These are phyloP conservation scores for Podila horticola DNA, from an alignment of 192 early-diverging fungal genomes.

Conservation along the genomic window DNA sequence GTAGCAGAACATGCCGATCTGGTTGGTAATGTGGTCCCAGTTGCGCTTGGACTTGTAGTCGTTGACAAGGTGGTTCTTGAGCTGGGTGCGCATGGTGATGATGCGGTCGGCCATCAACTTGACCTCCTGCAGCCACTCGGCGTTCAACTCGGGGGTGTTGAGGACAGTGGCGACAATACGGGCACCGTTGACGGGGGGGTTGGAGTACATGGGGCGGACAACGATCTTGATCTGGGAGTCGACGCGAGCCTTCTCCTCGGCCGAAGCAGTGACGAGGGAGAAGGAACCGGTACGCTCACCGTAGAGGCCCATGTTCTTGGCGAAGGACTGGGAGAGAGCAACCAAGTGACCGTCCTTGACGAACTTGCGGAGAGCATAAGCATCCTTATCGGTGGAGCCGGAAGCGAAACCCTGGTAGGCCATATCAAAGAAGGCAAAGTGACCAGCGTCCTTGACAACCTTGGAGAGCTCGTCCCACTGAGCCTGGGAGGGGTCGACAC, in stretches of 20 bases:
- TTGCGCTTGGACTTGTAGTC: constrained; percentile 78
- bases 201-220: constrained; percentile 98
- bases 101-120: constrained; percentile 98
- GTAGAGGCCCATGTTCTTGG: constrained; percentile 99
- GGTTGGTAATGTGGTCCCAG: constrained; percentile 95
- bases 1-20: constrained; percentile 99
- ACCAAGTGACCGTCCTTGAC: constrained; percentile 81
- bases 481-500: constrained; percentile 93
- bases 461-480: constrained; percentile 93
- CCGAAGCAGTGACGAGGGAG: constrained; percentile 78
- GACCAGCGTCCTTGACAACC: constrained; percentile 78
- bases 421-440: constrained; percentile 98
- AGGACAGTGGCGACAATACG: constrained; percentile 93
- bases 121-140: constrained; percentile 93
- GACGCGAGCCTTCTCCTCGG: constrained; percentile 82
- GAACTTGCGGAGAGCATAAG: constrained; percentile 94
- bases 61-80: constrained; percentile 83
- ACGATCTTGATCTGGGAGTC: constrained; percentile 96
- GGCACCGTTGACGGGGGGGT: constrained; percentile 96
- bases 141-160: constrained; percentile 72
- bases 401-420: constrained; percentile 99
- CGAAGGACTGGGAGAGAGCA: constrained; percentile 93
- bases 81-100: constrained; percentile 87
- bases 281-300: constrained; percentile 97
- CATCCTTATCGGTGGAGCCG: constrained; percentile 88